phyloP scores from a whole-genome alignment of 2,329 filamentous ascomycete genomes.

The Fulvia fulva region DNA sequence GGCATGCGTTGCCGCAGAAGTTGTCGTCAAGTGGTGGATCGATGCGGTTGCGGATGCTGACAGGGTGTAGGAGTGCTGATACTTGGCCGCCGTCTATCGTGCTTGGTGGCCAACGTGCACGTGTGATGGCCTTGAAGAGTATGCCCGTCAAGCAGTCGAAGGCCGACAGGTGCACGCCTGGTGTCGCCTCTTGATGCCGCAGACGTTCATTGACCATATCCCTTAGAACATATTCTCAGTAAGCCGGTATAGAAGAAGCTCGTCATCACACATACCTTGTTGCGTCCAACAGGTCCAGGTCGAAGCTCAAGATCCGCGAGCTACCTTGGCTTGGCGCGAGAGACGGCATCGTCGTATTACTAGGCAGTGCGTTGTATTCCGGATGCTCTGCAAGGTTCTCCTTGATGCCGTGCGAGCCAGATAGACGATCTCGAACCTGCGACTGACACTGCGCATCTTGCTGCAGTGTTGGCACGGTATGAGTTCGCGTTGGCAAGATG shows the following conservation, averaged over 20 bases:
- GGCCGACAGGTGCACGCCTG: slow-evolving; percentile 4
- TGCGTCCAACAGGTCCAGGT: slow-evolving; percentile 11
- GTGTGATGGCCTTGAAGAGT: slow-evolving; percentile 20
- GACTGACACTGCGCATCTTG: slow-evolving; percentile 13
- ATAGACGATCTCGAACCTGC: slow-evolving; percentile 14
- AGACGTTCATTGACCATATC: slow-evolving; percentile 18
- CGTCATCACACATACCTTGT: not conserved
- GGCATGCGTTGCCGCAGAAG: slow-evolving; percentile 15
- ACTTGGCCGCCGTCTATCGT: not conserved
- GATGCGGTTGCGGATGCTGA: slow-evolving; percentile 14
- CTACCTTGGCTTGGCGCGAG: slow-evolving; percentile 1
- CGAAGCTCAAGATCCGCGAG: slow-evolving; percentile 17
- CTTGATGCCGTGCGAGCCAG: slow-evolving; percentile 11
- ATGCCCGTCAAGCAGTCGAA: slow-evolving; percentile 20
- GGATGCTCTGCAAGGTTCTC: slow-evolving; percentile 6
- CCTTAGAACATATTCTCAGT: not conserved
- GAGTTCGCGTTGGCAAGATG: not conserved
- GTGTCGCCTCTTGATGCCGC: not conserved
- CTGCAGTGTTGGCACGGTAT: slow-evolving; percentile 2
- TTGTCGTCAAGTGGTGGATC: slow-evolving; percentile 9
- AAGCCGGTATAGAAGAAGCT: not conserved
- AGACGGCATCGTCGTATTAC: not conserved
- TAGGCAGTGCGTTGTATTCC: not conserved
- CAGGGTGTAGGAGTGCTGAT: slow-evolving; percentile 6
- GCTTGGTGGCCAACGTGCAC: slow-evolving; percentile 10